Evolutionary conservation across 2,329 filamentous ascomycete genomes (phyloP).

Genomic region (Colletotrichum truncatum): DNA sequence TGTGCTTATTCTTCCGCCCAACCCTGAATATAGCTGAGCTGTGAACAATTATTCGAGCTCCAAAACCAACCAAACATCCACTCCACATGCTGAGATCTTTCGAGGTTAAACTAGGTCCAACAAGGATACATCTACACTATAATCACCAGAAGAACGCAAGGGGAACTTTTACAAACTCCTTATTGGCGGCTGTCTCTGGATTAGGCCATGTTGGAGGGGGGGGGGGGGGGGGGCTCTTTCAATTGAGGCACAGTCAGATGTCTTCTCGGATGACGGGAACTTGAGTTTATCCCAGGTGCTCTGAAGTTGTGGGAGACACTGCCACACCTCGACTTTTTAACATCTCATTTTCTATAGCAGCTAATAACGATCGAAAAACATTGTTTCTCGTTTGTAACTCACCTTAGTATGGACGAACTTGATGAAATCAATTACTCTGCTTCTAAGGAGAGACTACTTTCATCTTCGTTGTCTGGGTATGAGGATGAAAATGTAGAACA

Average conservation of each 20-base stretch:
- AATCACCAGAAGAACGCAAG: not conserved
- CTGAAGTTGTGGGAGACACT: not conserved
- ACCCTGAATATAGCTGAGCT: not conserved
- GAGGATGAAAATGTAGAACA: not conserved
- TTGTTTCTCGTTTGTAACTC: not conserved
- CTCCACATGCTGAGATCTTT: not conserved
- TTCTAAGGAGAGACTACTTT: not conserved
- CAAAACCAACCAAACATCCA: not conserved
- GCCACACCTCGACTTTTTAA: not conserved
- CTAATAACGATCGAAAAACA: not conserved
- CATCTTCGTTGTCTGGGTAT: not conserved
- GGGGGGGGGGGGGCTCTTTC: accelerated
- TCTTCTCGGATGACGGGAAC: not conserved
- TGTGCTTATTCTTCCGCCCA: accelerated
- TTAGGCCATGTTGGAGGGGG: not conserved
- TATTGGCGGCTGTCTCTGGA: not conserved
- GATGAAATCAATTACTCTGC: not conserved
- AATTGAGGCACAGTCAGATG: not conserved
- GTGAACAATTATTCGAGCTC: not conserved
- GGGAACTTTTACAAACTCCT: not conserved
- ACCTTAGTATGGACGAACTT: not conserved
- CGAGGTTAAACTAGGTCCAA: not conserved
- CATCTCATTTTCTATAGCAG: not conserved
- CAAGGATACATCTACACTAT: not conserved
- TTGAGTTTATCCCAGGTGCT: not conserved